Base-by-base conservation (phyloP, 768 basidiomycete species). In the Termitomyces sp. region DNA sequence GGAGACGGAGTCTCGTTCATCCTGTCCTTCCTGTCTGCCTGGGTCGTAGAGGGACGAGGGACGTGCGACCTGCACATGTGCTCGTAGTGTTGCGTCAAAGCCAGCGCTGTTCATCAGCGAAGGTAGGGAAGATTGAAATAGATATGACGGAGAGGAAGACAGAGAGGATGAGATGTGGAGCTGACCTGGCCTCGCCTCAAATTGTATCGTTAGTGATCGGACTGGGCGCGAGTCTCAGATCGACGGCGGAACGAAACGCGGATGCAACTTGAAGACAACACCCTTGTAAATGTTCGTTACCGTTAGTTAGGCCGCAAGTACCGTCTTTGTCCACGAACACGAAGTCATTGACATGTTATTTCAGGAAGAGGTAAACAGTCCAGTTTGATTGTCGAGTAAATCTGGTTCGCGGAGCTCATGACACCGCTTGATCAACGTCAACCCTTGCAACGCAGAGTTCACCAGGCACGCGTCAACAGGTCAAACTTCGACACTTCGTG, bases 1-100 rank as follows among this genome's bases (percentile, higher is more conserved):
- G 7, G 82, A 79, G 64, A 77, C 73, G 10, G 84, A 86, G 54
- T 75, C 77, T 51, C 73, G 75, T 60, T 80, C 80, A 55, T 80
- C 78, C 59, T 69, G 65, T 63, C 69, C 69, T 36, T 72, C 72
- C 31, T 34, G 60, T 49, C 64, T 55, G 37, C 57, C 60, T 34
- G 62, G 39, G 47, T 56, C 55, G 59, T 66, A 66, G 59, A 72
- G 65, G 51, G 67, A 41, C 54, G 65, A 66, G 51, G 65, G 59
- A 41, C 71, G 71, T 57, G 72, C 57, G 51, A 70, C 60, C 48
- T 50, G 56, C 60, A 64, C 60, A 57, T 71, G 66, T 47, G 63
- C 37, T 54, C 56, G 48, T 28, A 52, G 44, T 57, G 47, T 56
- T 59, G 62, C 63, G 60, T 63, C 54, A 49, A 66, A 64, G 54